Conservation (phyloP, 495 filamentous ascomycete genomes). For the Pyronema omphalodes region DNA sequence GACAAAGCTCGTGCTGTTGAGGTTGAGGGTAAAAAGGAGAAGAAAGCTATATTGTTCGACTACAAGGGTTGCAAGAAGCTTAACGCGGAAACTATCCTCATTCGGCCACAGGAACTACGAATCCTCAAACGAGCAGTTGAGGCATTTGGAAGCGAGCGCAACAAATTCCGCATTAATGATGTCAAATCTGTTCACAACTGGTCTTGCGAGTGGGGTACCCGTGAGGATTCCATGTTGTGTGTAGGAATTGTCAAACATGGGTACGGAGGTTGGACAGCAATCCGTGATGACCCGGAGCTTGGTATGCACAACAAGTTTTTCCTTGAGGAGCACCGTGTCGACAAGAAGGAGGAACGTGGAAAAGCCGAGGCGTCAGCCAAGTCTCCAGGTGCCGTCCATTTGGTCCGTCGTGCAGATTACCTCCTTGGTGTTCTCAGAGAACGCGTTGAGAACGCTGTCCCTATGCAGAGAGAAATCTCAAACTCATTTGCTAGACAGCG, state of each 20-base stretch:
- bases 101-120: slow-evolving; percentile 72
- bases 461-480: slow-evolving; percentile 20
- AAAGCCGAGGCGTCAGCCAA: slow-evolving; percentile 68
- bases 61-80: slow-evolving; percentile 78
- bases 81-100: slow-evolving; percentile 84
- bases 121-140: slow-evolving; percentile 56
- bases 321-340: slow-evolving; percentile 92
- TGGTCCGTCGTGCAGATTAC: slow-evolving; percentile 88
- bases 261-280: slow-evolving; percentile 82
- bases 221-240: slow-evolving; percentile 93
- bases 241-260: slow-evolving; percentile 83
- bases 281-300: slow-evolving; percentile 79
- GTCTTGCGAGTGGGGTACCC: slow-evolving; percentile 70
- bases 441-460: slow-evolving; percentile 14
- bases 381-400: slow-evolving; percentile 85
- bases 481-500: slow-evolving; percentile 13
- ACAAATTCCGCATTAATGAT: slow-evolving; percentile 66
- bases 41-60: slow-evolving; percentile 87
- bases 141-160: slow-evolving; percentile 43
- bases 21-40: slow-evolving; percentile 78
- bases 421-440: slow-evolving; percentile 76
- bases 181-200: slow-evolving; percentile 73
- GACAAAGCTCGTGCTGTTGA: slow-evolving; percentile 28
- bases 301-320: slow-evolving; percentile 84
- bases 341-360: slow-evolving; percentile 78